A percentile compares a stretch with the other conserved stretches of the same genome.
Evolutionary conservation across 768 basidiomycete genomes (phyloP).

Genomic region (Pisolithus marmoratus): DNA sequence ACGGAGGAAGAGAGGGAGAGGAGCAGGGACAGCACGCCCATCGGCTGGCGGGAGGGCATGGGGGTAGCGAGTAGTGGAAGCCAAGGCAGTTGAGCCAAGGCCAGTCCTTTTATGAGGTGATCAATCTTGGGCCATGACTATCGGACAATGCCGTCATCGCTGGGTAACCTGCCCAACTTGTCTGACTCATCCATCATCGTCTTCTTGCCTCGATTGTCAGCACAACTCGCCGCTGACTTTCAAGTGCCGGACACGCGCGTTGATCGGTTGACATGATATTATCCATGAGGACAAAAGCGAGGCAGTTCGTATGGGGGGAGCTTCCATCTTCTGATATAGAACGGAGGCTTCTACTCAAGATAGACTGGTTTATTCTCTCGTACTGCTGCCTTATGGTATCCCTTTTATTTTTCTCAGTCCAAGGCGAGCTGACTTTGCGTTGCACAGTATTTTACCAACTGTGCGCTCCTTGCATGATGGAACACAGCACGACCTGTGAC

Average conservation of each 20-base stretch:
- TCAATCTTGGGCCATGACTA: too few species aligned
- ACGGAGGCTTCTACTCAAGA: slow-evolving; percentile 48
- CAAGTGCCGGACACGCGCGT: too few species aligned
- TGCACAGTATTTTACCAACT: slow-evolving; percentile 68
- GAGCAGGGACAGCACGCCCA: neutral
- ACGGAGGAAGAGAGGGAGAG: slow-evolving; percentile 1
- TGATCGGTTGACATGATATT: too few species aligned
- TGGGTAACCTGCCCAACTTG: neutral
- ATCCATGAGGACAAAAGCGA: neutral
- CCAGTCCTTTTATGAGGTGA: neutral
- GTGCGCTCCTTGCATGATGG: slow-evolving; percentile 28
- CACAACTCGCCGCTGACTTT: neutral
- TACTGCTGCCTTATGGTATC: slow-evolving; percentile 66
- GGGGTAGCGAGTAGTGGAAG: neutral
- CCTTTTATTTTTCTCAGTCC: slow-evolving; percentile 4
- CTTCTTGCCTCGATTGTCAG: neutral
- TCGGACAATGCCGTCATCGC: neutral
- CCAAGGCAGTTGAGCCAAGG: neutral
- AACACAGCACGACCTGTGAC: neutral
- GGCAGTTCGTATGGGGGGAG: slow-evolving; percentile 32
- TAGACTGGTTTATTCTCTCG: slow-evolving; percentile 64
- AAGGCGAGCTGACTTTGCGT: slow-evolving; percentile 4
- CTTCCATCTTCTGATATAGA: slow-evolving; percentile 39
- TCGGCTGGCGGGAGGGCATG: neutral
- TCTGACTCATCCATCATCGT: neutral